Evolutionary conservation across 148 eudicot species (phyloP).

Genomic region (Euryodendron excelsum): DNA sequence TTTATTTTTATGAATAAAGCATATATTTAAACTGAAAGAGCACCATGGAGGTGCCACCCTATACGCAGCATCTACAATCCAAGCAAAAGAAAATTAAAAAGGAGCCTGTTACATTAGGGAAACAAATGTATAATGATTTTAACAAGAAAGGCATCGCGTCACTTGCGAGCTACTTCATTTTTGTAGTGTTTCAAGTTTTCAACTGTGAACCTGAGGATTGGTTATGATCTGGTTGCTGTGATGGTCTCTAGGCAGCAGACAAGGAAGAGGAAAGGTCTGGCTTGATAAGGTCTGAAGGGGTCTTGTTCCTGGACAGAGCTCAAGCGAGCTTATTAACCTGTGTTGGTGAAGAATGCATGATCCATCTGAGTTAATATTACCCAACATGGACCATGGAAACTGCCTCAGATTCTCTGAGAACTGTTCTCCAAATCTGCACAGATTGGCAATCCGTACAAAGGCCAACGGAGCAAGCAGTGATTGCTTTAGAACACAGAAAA

Average conservation of each 20-base stretch:
- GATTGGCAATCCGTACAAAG: conserved; percentile 38
- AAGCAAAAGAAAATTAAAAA: no score
- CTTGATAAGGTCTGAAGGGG: conserved; percentile 54
- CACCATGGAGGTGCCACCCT: no score
- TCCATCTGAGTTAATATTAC: conserved; percentile 53
- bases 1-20: no score
- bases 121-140: not conserved
- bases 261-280: conserved; percentile 48
- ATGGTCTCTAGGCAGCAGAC: conserved; percentile 47
- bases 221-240: not conserved
- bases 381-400: conserved; percentile 41
- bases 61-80: no score
- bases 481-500: not conserved
- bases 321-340: conserved; percentile 34
- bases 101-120: no score
- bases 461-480: conserved; percentile 22
- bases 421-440: conserved; percentile 26
- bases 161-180: not conserved
- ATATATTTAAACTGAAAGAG: no score
- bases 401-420: conserved; percentile 29
- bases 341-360: conserved; percentile 36
- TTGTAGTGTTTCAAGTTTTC: no score
- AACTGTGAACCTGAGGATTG: not conserved
- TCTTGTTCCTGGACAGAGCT: conserved; percentile 51
- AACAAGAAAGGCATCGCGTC: not conserved